These are phyloP conservation scores for Macrophomina pseudophaseolina DNA, from an alignment of 2,329 filamentous ascomycete species.

Conservation along the genomic window DNA sequence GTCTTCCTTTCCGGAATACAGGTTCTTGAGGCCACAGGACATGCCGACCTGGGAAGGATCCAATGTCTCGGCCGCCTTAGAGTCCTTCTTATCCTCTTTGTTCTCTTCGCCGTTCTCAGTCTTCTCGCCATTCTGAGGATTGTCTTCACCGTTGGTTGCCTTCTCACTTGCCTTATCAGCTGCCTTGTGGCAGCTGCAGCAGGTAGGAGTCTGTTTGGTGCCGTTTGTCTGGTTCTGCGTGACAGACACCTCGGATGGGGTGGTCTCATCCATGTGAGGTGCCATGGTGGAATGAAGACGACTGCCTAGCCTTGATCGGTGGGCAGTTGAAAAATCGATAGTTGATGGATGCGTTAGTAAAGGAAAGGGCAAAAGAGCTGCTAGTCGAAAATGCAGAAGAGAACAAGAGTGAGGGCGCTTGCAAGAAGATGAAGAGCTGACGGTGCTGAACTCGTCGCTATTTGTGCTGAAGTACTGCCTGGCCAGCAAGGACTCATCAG, in stretches of 20 bases:
- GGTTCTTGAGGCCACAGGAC: constrained; percentile 50
- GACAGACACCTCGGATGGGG: not conserved
- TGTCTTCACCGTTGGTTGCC: not conserved
- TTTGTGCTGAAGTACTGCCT: not conserved
- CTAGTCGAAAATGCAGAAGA: not conserved
- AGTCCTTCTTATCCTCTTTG: constrained; percentile 12
- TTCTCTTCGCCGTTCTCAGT: constrained; percentile 19
- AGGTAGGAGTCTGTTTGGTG: not conserved
- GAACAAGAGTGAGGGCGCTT: not conserved
- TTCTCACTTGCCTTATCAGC: not conserved
- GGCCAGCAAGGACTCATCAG: not conserved
- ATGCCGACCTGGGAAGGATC: constrained; percentile 41
- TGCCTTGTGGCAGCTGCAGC: not conserved
- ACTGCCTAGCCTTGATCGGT: no score
- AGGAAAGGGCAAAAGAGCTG: not conserved
- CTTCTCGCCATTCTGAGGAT: not conserved
- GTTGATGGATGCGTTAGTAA: not conserved
- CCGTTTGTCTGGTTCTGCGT: not conserved
- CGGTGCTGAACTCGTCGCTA: not conserved
- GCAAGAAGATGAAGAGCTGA: not conserved
- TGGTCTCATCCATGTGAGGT: constrained; percentile 10
- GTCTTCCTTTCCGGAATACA: constrained; percentile 55
- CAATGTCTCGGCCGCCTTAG: constrained; percentile 26
- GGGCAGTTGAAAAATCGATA: no score
- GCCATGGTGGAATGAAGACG: not conserved